Evolutionary conservation across 2,329 filamentous ascomycete genomes (phyloP).

Genomic region (Phaeosphaeriaceae sp.): DNA sequence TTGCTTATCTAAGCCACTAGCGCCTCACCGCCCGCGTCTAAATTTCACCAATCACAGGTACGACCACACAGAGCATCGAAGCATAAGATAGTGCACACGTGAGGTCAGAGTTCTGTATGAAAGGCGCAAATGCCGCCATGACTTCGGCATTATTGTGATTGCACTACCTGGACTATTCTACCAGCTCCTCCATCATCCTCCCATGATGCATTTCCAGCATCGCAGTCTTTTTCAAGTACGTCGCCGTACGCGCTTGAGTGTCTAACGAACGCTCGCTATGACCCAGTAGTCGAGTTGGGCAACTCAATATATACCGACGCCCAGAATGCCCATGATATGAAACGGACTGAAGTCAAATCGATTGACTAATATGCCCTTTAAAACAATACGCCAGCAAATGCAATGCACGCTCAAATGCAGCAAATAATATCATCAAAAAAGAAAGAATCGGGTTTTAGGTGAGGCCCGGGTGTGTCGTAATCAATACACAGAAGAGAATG

Average conservation of each 20-base stretch:
- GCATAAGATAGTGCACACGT: not conserved
- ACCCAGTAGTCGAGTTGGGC: not conserved
- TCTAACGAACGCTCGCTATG: not conserved
- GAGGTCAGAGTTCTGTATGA: not conserved
- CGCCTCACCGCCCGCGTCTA: not conserved
- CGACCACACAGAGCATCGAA: not conserved
- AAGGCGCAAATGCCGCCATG: not conserved
- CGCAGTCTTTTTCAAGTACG: not conserved
- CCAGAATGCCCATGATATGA: conserved; percentile 25
- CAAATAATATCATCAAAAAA: conserved; percentile 24
- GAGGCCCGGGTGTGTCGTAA: conserved; percentile 2
- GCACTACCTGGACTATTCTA: not conserved
- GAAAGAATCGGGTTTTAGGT: conserved; percentile 1
- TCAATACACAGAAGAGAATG: conserved; percentile 19
- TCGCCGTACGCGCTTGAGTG: not conserved
- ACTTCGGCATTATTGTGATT: not conserved
- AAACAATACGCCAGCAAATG: conserved; percentile 32
- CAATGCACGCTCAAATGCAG: conserved; percentile 49
- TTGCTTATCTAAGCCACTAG: not conserved
- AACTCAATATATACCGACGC: conserved; percentile 21
- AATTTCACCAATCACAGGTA: not conserved
- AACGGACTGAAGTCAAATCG: conserved; percentile 16
- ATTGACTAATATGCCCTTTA: conserved; percentile 19
- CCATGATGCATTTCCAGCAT: not conserved
- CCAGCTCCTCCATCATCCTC: not conserved